Evolutionary conservation across 2,329 filamentous ascomycete species (phyloP), one percentile per base, ranked within the genome.

Genomic region (Ploettnerulaceae sp.): DNA sequence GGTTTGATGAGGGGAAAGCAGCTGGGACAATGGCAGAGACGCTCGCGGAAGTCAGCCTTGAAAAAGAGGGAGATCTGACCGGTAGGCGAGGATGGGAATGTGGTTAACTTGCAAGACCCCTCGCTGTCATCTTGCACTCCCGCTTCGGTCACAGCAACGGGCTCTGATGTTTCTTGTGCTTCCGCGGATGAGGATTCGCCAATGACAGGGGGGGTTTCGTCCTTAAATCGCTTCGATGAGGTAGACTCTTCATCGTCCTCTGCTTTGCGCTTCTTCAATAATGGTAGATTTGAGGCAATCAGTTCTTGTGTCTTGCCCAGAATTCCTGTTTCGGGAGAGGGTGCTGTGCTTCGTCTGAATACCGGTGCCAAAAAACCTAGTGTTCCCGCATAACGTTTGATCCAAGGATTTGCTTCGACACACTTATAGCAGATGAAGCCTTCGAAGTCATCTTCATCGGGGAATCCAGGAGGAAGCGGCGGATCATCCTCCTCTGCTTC

Each of bases 401-500:
- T 84, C 93, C 93, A 98, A 0, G 89, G 87, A 57, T 89, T 80
- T 1, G 89, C 80, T 31, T 90, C 82, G 11, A 95, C 77, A 58
- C 93, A 98, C 63, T 95, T 94, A 71, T 93, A 95, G 71, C 93
- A 98, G 28, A 98, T 76, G 60, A 97, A 85, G 21, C 84, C 80
- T 43, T 94, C 89, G 55, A 98, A 98, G 22, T 85, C 81, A 21
- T 95, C 89, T 59, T 97, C 91, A 0, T 76, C 74, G 0, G 93
- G 93, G 57, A 98, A 98, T 1, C 89, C 89, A 0, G 85, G 81
- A 0, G 91, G 91, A 45, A 88, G 71, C 1, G 88, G 86, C 0
- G 77, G 71, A 3, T 82, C 79, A 4, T 79, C 78, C 0, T 79
- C 76, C 0, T 76, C 75, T 8, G 63, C 64, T 17, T 66, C 57